Conservation (phyloP, 495 filamentous ascomycete species). For the Monascus purpureus region DNA sequence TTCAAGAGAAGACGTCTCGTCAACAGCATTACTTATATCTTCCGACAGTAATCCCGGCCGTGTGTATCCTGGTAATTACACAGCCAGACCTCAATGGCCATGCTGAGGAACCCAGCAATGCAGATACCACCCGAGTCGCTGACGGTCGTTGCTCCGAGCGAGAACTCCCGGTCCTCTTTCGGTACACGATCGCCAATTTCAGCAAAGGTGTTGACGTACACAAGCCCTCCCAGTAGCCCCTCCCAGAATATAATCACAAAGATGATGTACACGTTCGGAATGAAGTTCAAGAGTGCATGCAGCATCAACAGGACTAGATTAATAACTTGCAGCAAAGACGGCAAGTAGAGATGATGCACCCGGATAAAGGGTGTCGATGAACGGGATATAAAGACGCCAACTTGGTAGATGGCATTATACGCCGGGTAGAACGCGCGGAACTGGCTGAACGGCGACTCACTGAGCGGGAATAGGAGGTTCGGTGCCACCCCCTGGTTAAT, state of each 20-base stretch:
- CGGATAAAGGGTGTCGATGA: conserved; percentile 80
- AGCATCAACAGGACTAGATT: conserved; percentile 63
- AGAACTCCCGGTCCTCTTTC: conserved; percentile 72
- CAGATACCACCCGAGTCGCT: conserved; percentile 88
- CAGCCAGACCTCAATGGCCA: conserved; percentile 70
- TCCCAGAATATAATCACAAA: conserved; percentile 91
- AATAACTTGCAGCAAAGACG: conserved; percentile 65
- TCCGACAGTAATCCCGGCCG: conserved; percentile 65
- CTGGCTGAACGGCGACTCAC: conserved; percentile 57
- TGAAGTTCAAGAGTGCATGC: conserved; percentile 63
- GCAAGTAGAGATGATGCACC: conserved; percentile 65
- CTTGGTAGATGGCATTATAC: conserved; percentile 87
- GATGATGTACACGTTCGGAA: conserved; percentile 71
- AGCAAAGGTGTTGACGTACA: conserved; percentile 93
- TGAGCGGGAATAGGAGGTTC: conserved; percentile 73
- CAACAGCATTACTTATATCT: too few relatives aligned
- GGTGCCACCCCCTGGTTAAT: conserved; percentile 91
- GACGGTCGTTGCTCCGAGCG: conserved; percentile 75
- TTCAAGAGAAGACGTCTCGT: too few relatives aligned
- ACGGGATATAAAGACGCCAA: conserved; percentile 85
- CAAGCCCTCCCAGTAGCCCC: conserved; percentile 73
- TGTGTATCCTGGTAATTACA: conserved; percentile 68
- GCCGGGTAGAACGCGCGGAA: conserved; percentile 85
- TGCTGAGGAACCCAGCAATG: conserved; percentile 71
- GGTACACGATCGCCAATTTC: conserved; percentile 74